Evolutionary conservation across 805 yeast species (phyloP).

Genomic region (Candida adriatica): DNA sequence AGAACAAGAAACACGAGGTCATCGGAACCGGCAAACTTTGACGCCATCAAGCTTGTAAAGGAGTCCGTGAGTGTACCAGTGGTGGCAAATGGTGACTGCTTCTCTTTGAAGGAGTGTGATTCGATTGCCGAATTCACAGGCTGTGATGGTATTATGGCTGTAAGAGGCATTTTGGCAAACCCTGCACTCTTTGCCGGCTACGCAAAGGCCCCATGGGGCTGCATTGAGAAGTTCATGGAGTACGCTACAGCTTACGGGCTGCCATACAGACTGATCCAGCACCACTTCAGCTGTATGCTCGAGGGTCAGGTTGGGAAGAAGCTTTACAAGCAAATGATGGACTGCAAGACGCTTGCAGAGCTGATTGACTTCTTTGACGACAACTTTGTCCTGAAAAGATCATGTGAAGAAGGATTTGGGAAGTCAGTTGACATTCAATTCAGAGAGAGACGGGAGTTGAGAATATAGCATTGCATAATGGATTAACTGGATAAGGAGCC

Average conservation of each 20-base stretch:
- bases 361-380: slow-evolving; percentile 79
- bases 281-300: slow-evolving; percentile 85
- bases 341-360: slow-evolving; percentile 47
- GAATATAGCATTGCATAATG: slow-evolving; percentile 3
- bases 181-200: slow-evolving; percentile 84
- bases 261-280: slow-evolving; percentile 79
- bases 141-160: slow-evolving; percentile 94
- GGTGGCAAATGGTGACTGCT: slow-evolving; percentile 98
- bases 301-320: slow-evolving; percentile 43
- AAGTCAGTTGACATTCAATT: slow-evolving; percentile 38
- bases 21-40: slow-evolving; percentile 74
- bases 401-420: slow-evolving; percentile 68
- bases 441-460: slow-evolving; percentile 24
- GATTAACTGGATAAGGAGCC: not conserved
- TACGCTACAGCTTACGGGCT: slow-evolving; percentile 73
- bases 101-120: slow-evolving; percentile 54
- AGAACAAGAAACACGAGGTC: slow-evolving; percentile 81
- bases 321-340: slow-evolving; percentile 58
- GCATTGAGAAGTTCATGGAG: slow-evolving; percentile 79
- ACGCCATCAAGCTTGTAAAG: slow-evolving; percentile 65
- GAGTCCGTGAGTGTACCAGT: slow-evolving; percentile 59
- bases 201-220: slow-evolving; percentile 80
- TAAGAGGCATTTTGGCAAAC: slow-evolving; percentile 76
- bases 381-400: slow-evolving; percentile 57
- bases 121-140: slow-evolving; percentile 59